A percentile compares a stretch with the other conserved stretches of the same genome.
phyloP scores from a whole-genome alignment of 2,329 filamentous ascomycete species.

The Tolypocladium pustulatum region DNA sequence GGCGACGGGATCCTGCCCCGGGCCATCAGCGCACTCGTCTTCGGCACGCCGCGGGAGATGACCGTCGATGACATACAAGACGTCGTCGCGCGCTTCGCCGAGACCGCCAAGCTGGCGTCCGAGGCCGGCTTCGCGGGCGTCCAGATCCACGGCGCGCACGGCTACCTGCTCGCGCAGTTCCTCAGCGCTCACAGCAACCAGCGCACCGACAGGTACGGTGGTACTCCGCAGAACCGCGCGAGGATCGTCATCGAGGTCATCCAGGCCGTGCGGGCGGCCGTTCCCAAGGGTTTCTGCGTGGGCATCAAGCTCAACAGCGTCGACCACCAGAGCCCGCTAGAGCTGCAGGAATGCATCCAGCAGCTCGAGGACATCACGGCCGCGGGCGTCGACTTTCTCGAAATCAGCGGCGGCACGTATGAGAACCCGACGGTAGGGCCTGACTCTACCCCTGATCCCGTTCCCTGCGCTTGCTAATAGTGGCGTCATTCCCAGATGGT shows the following conservation, averaged over 20 bases:
- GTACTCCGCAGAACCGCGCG: conserved; percentile 34
- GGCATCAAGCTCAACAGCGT: conserved; percentile 47
- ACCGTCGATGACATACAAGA: conserved; percentile 39
- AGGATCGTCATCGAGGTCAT: conserved; percentile 41
- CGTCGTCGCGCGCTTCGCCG: conserved; percentile 41
- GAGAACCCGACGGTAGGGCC: conserved; percentile 35
- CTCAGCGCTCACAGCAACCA: conserved; percentile 37
- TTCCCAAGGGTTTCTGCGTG: conserved; percentile 32
- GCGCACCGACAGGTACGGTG: conserved; percentile 46
- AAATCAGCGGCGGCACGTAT: conserved; percentile 55
- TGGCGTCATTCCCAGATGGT: background rate
- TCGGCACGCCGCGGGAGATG: conserved; percentile 48
- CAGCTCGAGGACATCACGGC: conserved; percentile 41
- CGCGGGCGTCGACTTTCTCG: conserved; percentile 53
- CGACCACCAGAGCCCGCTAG: conserved; percentile 38
- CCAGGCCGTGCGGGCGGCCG: conserved; percentile 26
- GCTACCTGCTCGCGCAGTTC: conserved; percentile 48
- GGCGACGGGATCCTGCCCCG: conserved; percentile 25
- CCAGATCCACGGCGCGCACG: conserved; percentile 40
- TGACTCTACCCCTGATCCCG: background rate
- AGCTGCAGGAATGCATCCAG: conserved; percentile 41
- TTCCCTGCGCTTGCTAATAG: background rate
- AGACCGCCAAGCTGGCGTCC: conserved; percentile 35
- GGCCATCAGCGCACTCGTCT: conserved; percentile 22
- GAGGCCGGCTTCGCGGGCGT: conserved; percentile 35